phyloP scores from a whole-genome alignment of 805 yeast species.

The Zygotorulaspora danielsina region DNA sequence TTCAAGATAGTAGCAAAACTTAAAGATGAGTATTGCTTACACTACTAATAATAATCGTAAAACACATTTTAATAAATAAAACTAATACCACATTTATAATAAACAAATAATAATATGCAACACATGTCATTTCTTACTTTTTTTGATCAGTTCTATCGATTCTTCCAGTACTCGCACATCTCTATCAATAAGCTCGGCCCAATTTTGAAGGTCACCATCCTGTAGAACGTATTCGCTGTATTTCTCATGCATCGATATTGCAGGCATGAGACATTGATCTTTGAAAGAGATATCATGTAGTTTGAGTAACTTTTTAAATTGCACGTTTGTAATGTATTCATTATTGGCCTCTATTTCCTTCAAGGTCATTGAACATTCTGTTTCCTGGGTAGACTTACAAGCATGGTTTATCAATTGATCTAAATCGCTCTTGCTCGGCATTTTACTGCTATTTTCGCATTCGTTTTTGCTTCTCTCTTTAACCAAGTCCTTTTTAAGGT shows the following conservation, averaged over 20 bases:
- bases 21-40: background rate
- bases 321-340: constrained; percentile 26
- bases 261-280: constrained; percentile 24
- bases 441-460: constrained; percentile 2
- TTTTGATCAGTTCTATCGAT: constrained; percentile 41
- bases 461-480: too few relatives aligned
- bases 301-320: constrained; percentile 25
- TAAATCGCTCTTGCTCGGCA: constrained; percentile 11
- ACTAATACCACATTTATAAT: too few relatives aligned
- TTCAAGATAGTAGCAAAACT: too few relatives aligned
- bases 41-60: background rate
- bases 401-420: constrained; percentile 15
- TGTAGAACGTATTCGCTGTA: constrained; percentile 15
- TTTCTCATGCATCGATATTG: constrained; percentile 20
- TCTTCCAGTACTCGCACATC: constrained; percentile 66
- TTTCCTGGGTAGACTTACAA: constrained; percentile 15
- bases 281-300: constrained; percentile 30
- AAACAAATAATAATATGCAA: too few relatives aligned
- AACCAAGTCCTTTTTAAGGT: background rate
- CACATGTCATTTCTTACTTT: constrained; percentile 23
- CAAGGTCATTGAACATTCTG: constrained; percentile 19
- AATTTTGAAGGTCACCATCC: constrained; percentile 45
- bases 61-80: background rate
- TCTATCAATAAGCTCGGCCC: constrained; percentile 68
- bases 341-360: constrained; percentile 29